Conservation (phyloP, 805 yeast species). For the Nakazawaea wyomingensis region DNA sequence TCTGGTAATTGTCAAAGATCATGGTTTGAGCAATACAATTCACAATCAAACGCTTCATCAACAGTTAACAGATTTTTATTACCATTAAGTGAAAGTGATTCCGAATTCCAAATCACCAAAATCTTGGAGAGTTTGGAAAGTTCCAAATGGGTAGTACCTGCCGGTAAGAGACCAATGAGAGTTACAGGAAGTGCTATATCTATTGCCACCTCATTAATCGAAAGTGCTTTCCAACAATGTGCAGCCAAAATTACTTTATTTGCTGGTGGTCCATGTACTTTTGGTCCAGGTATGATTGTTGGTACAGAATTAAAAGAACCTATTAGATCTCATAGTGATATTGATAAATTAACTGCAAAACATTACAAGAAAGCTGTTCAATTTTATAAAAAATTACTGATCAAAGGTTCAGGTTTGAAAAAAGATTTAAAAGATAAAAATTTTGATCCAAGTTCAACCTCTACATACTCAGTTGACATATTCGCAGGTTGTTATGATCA, state of each 20-base stretch:
- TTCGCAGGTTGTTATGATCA: slow-evolving; percentile 97
- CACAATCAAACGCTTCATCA: slow-evolving; percentile 23
- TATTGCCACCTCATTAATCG: slow-evolving; percentile 77
- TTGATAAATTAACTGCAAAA: slow-evolving; percentile 84
- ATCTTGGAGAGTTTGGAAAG: slow-evolving; percentile 67
- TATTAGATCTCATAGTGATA: slow-evolving; percentile 94
- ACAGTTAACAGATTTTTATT: slow-evolving; percentile 34
- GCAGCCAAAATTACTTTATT: slow-evolving; percentile 89
- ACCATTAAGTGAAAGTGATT: slow-evolving; percentile 32
- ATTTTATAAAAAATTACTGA: slow-evolving; percentile 71
- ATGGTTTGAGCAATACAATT: slow-evolving; percentile 37
- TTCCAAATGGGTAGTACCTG: slow-evolving; percentile 73
- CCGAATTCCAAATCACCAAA: slow-evolving; percentile 79
- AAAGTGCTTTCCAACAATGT: slow-evolving; percentile 74
- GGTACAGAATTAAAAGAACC: slow-evolving; percentile 91
- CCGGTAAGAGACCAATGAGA: slow-evolving; percentile 80
- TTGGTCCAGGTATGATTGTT: slow-evolving; percentile 92
- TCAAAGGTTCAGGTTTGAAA: slow-evolving; percentile 53
- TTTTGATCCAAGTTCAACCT: slow-evolving; percentile 32
- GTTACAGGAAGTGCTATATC: slow-evolving; percentile 91
- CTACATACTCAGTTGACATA: slow-evolving; percentile 80
- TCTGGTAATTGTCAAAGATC: slow-evolving; percentile 29
- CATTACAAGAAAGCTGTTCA: slow-evolving; percentile 83
- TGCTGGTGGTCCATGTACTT: slow-evolving; percentile 93
- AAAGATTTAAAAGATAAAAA: slow-evolving; percentile 31